phyloP scores from a whole-genome alignment of 495 filamentous ascomycete species.

The Aspergillus asperescens region DNA sequence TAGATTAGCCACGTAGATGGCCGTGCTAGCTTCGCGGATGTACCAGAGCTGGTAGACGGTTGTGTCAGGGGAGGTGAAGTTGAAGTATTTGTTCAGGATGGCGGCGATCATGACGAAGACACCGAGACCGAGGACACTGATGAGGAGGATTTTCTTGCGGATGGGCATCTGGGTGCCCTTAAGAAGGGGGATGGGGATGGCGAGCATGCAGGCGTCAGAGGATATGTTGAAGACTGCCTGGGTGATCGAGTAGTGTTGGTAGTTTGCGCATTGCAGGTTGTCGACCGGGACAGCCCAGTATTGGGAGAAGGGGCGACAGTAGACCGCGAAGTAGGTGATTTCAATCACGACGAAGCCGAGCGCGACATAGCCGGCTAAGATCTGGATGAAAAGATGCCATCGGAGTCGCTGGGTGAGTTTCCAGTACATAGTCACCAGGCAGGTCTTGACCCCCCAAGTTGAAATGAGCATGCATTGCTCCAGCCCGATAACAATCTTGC shows the following conservation, averaged over 20 bases:
- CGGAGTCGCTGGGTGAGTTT: slow-evolving; percentile 36
- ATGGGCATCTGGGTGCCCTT: slow-evolving; percentile 47
- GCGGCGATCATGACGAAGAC: slow-evolving; percentile 60
- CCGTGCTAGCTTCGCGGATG: slow-evolving; percentile 58
- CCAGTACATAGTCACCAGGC: slow-evolving; percentile 48
- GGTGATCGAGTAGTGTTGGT: slow-evolving; percentile 55
- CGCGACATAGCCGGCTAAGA: slow-evolving; percentile 49
- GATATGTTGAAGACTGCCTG: slow-evolving; percentile 64
- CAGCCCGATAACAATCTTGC: slow-evolving; percentile 50
- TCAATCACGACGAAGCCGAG: slow-evolving; percentile 56
- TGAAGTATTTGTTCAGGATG: slow-evolving; percentile 64
- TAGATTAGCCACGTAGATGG: slow-evolving; percentile 58
- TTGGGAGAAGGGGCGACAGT: slow-evolving; percentile 56
- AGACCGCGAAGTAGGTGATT: slow-evolving; percentile 57
- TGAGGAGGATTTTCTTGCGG: slow-evolving; percentile 48
- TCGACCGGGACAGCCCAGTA: slow-evolving; percentile 53
- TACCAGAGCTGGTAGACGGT: slow-evolving; percentile 57
- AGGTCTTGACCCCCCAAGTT: slow-evolving; percentile 48
- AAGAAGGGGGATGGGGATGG: slow-evolving; percentile 56
- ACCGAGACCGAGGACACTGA: slow-evolving; percentile 47
- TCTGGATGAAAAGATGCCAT: slow-evolving; percentile 44
- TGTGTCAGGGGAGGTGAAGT: slow-evolving; percentile 50
- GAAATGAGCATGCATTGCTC: slow-evolving; percentile 49
- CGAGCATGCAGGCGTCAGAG: slow-evolving; percentile 58
- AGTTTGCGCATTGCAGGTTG: slow-evolving; percentile 33